Evolutionary conservation across 2,329 filamentous ascomycete species (phyloP), one percentile per base, ranked within the genome.

Genomic region (Mycogone perniciosa): DNA sequence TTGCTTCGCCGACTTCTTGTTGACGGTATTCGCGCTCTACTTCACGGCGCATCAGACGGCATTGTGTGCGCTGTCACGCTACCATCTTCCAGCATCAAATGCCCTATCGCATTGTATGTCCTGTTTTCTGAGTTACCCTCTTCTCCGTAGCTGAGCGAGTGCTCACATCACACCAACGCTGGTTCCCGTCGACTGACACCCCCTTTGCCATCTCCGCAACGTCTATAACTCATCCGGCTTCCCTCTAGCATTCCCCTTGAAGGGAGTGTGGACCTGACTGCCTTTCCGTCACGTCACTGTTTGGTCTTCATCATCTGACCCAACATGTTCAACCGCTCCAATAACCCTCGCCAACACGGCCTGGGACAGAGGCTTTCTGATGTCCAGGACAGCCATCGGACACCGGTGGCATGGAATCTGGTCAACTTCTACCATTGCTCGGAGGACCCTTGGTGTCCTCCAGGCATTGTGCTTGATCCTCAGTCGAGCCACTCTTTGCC

Each of bases 371-470:
- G n/a, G 9, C 34, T 37, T 37, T 37, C 34, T 37, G 26, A 3
- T 11, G 5, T 39, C 35, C 44, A 46, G 11, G 44, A 53, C 11
- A 55, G 48, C 46, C 13, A n/a, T 38, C 42, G 13, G 13, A 8
- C 44, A 11, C 20, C 35, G 7, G 20, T 48, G 55, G 60, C 49
- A 26, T 70, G 43, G 51, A 54, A 40, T 59, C 40, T 63, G 31
- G 20, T 52, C n/a, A 52, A 65, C 49, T 75, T 71, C 65, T 74
- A 70, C 53, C 52, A 56, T 6, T 60, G 51, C 20, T 65, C 68
- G 55, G 67, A 74, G 57, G 71, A 63, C 6, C 75, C 75, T 46
- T 77, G 74, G 74, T 61, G 66, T 20, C 70, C 69, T n/a, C 64
- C 58, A 44, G 62, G 56, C 20, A 58, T 67, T 3, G 31, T 38